phyloP scores from a whole-genome alignment of 225 moss, liverwort and hornwort species.

The Asterella californica region DNA sequence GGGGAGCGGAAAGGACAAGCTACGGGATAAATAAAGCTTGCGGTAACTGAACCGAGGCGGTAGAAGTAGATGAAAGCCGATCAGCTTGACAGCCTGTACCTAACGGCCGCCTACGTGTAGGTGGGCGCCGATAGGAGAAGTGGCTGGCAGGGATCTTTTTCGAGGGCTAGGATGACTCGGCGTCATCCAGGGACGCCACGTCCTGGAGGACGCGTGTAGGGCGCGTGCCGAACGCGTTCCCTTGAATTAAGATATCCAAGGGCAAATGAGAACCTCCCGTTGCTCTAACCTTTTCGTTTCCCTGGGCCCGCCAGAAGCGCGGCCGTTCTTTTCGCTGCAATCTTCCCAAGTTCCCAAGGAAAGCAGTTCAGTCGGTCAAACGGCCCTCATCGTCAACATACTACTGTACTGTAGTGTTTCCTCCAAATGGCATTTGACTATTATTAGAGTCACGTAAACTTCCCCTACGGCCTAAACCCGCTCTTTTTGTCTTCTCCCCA shows the following conservation, averaged over 20 bases:
- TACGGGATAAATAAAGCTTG: no score
- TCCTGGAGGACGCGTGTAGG: neutral
- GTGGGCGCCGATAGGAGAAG: neutral
- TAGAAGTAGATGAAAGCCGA: neutral
- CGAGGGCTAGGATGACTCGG: neutral
- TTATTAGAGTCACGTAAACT: no score
- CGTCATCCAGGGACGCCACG: neutral
- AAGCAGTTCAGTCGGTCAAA: no score
- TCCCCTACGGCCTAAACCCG: no score
- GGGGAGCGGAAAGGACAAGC: no score
- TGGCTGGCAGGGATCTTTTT: conserved; percentile 5
- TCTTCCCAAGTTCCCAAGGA: neutral
- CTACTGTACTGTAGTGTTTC: no score
- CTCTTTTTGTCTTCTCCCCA: no score
- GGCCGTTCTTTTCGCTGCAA: neutral
- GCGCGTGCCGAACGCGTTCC: conserved; percentile 3
- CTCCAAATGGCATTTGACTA: no score
- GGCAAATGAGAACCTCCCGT: neutral
- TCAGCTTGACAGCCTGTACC: conserved; percentile 1
- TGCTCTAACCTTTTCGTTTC: neutral
- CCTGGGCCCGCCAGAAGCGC: neutral
- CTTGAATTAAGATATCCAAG: neutral
- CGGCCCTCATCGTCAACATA: no score
- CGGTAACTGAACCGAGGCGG: no score
- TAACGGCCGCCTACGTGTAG: conserved; percentile 2